These are phyloP conservation scores for Lathyrus aphaca DNA, from an alignment of 306 rosid genomes.

Conservation along the genomic window DNA sequence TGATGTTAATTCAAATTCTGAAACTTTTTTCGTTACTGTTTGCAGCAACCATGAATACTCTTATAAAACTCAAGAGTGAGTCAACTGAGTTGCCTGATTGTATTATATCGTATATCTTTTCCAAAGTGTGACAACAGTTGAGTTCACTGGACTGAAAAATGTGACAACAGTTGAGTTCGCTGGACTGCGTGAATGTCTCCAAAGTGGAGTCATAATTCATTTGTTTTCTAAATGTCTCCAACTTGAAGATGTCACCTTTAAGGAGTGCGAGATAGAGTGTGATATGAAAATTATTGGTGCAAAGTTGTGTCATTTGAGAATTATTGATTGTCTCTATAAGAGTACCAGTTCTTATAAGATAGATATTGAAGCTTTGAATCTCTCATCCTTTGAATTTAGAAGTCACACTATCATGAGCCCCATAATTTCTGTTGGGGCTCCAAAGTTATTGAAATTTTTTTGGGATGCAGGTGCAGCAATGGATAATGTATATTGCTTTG, in stretches of 20 bases:
- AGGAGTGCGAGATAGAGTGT: not conserved
- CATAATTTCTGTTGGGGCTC: not conserved
- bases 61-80: not conserved
- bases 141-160: not conserved
- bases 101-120: no score
- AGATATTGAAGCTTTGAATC: not conserved
- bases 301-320: not conserved
- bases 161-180: not conserved
- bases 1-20: no score
- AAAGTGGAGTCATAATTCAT: not conserved
- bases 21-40: no score
- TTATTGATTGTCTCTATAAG: not conserved
- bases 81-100: not conserved
- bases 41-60: no score
- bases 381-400: not conserved
- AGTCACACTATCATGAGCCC: not conserved
- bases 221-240: conserved; percentile 11
- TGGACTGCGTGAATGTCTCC: not conserved
- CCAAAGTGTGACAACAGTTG: no score
- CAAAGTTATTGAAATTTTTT: not conserved
- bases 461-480: not conserved
- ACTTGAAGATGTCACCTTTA: conserved; percentile 1
- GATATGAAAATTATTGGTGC: not conserved
- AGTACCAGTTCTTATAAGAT: not conserved
- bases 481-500: not conserved